Evolutionary conservation across 2,329 filamentous ascomycete species (phyloP), one percentile per base, ranked within the genome.

Genomic region (Calonectria pauciramosa): DNA sequence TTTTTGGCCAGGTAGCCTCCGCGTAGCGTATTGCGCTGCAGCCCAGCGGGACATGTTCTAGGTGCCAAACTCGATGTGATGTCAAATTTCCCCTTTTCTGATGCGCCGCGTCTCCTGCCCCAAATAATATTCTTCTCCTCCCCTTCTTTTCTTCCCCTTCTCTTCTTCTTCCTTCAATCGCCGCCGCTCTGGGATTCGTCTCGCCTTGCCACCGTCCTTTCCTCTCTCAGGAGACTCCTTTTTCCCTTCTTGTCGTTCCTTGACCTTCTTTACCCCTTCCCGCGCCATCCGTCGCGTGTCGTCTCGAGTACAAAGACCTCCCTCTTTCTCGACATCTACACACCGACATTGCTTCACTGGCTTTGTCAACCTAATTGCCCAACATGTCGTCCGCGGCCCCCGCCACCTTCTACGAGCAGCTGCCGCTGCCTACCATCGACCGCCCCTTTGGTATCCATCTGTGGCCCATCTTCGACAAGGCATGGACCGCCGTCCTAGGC

Each of bases 381-480:
- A 80, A 75, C 83, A 86, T 86, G 84, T 84, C 84, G 83, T 84
- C 84, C 71, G 77, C 82, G 67, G 78, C 82, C 67, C 84, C 87
- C 71, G 83, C 87, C 74, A 85, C 87, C 76, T 87, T 90, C 78
- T 89, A 86, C 86, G 88, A 90, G 83, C 86, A 90, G 80, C 82
- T 93, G 76, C 90, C 95, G 84, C 84, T 92, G 79, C 96, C 96
- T 71, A 95, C 95, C 76, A 90, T 99, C 86, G 96, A 98, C 85
- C 93, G 94, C 78, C 96, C 96, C 41, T 99, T 99, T 83, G 97
- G 96, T 85, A 89, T 99, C 80, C 90, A 94, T 77, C 88, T 98
- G 86, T 99, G 97, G 97, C 95, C 96, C 81, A 92, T 97, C 87
- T 99, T 99, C 91, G 94, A 94, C 88, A 95, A 96, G 89, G 93